These are phyloP conservation scores for Hemisphaericaspora xylanilytica DNA, from an alignment of 1,139 yeast genomes.

Conservation along the genomic window DNA sequence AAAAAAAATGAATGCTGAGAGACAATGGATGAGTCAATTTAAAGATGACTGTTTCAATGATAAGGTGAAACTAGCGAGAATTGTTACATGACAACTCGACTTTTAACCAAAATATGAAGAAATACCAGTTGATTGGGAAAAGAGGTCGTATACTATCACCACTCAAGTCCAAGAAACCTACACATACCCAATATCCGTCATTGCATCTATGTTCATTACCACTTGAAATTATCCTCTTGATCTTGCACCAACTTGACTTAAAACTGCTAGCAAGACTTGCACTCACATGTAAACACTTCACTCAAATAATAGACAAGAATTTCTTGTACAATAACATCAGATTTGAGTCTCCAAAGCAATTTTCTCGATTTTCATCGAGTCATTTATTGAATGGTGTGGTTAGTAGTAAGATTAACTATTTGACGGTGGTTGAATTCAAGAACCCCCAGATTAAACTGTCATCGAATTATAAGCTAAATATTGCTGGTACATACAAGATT, in stretches of 20 bases:
- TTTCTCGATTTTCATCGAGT: slow-evolving; percentile 31
- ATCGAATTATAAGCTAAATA: slow-evolving; percentile 25
- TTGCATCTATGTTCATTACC: slow-evolving; percentile 42
- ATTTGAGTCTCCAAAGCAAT: slow-evolving; percentile 25
- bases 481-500: slow-evolving; percentile 41
- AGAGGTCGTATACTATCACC: slow-evolving; percentile 11
- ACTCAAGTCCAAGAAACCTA: slow-evolving; percentile 1
- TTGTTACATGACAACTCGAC: neutral
- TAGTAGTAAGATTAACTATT: slow-evolving; percentile 32
- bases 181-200: slow-evolving; percentile 21
- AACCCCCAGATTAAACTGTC: slow-evolving; percentile 35
- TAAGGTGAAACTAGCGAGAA: too few relatives aligned
- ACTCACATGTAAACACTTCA: slow-evolving; percentile 35
- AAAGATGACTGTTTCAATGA: too few relatives aligned
- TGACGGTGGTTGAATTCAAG: slow-evolving; percentile 24
- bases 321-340: slow-evolving; percentile 34
- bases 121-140: slow-evolving; percentile 41
- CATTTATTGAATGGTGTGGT: slow-evolving; percentile 18
- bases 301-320: slow-evolving; percentile 33
- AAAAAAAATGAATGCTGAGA: too few relatives aligned
- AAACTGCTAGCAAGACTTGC: slow-evolving; percentile 26
- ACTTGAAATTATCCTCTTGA: slow-evolving; percentile 35
- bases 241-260: slow-evolving; percentile 21
- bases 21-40: too few relatives aligned
- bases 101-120: slow-evolving; percentile 9